These are phyloP conservation scores for Trichosanthes truncata DNA, from an alignment of 306 rosid genomes.

Conservation along the genomic window DNA sequence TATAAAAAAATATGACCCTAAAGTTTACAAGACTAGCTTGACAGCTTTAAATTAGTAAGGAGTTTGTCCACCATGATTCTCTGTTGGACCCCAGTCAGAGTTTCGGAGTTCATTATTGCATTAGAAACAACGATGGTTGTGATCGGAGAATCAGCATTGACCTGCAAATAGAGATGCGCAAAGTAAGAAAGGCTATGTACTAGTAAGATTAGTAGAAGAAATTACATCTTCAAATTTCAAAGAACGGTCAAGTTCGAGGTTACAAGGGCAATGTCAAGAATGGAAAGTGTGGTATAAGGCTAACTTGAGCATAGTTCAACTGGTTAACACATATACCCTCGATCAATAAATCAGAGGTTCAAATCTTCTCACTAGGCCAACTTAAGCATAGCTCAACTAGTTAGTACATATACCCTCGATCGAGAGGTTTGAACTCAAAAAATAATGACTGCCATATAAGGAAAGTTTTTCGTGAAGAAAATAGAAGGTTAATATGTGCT, in stretches of 20 bases:
- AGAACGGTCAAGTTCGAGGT: neutral
- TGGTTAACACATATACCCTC: too few species aligned
- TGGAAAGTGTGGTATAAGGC: neutral
- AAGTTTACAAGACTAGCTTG: conserved; percentile 16
- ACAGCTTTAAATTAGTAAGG: conserved; percentile 44
- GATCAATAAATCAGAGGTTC: too few species aligned
- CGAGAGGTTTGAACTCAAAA: too few species aligned
- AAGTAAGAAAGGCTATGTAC: neutral
- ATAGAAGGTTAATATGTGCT: neutral
- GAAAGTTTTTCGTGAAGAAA: neutral
- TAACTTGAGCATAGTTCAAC: too few species aligned
- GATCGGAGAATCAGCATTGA: conserved; percentile 60
- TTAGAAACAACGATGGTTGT: conserved; percentile 47
- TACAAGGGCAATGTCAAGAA: neutral
- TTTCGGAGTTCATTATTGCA: conserved; percentile 65
- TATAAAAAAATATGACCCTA: neutral
- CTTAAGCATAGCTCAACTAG: too few species aligned
- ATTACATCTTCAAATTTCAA: neutral
- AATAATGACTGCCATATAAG: neutral
- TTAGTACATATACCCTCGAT: too few species aligned
- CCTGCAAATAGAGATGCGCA: conserved; percentile 27
- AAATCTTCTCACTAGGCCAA: too few species aligned
- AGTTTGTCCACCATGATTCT: conserved; percentile 82
- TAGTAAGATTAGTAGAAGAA: neutral
- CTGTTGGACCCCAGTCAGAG: conserved; percentile 71